Evolutionary conservation across 2,329 filamentous ascomycete species (phyloP).

Genomic region (Colletotrichum cordylinicola): DNA sequence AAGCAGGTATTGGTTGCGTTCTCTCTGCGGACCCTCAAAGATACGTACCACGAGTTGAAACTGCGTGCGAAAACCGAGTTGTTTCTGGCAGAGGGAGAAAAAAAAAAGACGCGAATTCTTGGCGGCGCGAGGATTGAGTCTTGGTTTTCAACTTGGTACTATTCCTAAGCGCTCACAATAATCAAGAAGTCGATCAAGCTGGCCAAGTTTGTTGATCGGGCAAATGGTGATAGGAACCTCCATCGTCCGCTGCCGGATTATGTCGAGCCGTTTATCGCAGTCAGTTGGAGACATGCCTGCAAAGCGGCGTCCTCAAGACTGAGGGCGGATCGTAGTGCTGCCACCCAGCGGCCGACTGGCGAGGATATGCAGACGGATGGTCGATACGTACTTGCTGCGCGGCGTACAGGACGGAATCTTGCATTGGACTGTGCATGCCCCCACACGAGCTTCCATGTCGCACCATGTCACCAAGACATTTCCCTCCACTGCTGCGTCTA

Average conservation of each 20-base stretch:
- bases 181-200: not conserved
- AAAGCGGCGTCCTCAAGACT: not conserved
- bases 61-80: not conserved
- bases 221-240: not conserved
- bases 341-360: not conserved
- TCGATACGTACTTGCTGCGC: slow-evolving; percentile 4
- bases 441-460: slow-evolving; percentile 11
- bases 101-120: not conserved
- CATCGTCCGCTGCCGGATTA: not conserved
- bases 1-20: not conserved
- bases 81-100: not conserved
- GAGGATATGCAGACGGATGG: not conserved
- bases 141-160: not conserved
- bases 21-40: not conserved
- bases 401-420: slow-evolving; percentile 21
- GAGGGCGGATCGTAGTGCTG: not conserved
- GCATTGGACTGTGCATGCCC: slow-evolving; percentile 15
- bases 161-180: not conserved
- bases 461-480: not conserved
- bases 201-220: not conserved
- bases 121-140: not conserved
- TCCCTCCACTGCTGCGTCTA: not conserved
- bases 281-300: not conserved
- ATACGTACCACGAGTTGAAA: not conserved
- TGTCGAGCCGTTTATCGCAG: not conserved